Conservation (phyloP, 2,329 filamentous ascomycete species). For the Chaetoscypha palmicola region DNA sequence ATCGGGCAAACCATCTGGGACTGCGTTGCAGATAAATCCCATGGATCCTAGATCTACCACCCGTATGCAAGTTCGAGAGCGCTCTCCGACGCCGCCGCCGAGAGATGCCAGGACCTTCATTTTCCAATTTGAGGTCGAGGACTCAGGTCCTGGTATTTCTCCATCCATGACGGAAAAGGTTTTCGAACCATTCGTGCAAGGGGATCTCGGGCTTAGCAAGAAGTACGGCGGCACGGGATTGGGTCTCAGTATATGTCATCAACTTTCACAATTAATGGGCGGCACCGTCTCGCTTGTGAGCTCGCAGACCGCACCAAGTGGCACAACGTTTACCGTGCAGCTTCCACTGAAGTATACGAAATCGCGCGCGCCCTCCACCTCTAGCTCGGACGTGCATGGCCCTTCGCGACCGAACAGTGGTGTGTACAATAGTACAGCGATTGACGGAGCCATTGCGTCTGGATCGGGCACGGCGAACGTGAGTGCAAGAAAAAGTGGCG, state of each 20-base stretch:
- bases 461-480: constrained; percentile 5
- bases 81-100: constrained; percentile 54
- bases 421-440: constrained; percentile 5
- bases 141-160: constrained; percentile 81
- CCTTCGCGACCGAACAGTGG: constrained; percentile 30
- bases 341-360: constrained; percentile 74
- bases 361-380: constrained; percentile 44
- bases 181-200: constrained; percentile 92
- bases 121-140: constrained; percentile 85
- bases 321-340: constrained; percentile 74
- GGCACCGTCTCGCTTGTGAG: constrained; percentile 68
- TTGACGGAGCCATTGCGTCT: constrained; percentile 7
- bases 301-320: constrained; percentile 53
- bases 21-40: constrained; percentile 56
- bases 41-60: constrained; percentile 37
- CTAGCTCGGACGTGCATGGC: constrained; percentile 23
- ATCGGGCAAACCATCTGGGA: constrained; percentile 35
- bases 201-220: constrained; percentile 81
- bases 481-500: constrained; percentile 23
- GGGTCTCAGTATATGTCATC: constrained; percentile 82
- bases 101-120: constrained; percentile 55
- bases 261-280: constrained; percentile 76
- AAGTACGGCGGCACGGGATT: constrained; percentile 86
- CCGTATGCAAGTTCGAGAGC: constrained; percentile 40
- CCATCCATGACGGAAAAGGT: constrained; percentile 71